phyloP scores from a whole-genome alignment of 306 rosid genomes.

The Ochetophila trinervis region DNA sequence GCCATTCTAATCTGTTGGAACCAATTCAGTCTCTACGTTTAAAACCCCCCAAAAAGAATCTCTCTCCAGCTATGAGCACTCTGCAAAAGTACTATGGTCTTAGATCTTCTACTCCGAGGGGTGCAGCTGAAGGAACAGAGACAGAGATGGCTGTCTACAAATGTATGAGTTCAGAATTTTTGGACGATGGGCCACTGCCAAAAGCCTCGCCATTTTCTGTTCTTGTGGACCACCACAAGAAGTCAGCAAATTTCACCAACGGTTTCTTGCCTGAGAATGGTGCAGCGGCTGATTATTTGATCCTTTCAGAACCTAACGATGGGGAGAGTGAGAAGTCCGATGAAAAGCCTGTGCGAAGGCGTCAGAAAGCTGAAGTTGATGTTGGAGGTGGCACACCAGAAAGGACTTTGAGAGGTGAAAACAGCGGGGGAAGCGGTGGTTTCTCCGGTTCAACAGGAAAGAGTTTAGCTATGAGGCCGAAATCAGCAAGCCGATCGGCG shows the following conservation, averaged over 20 bases:
- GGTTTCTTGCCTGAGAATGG: slow-evolving; percentile 49
- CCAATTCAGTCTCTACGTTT: slow-evolving; percentile 41
- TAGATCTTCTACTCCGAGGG: slow-evolving; percentile 30
- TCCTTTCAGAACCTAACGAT: slow-evolving; percentile 41
- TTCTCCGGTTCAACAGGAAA: slow-evolving; percentile 58
- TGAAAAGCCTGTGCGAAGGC: slow-evolving; percentile 77
- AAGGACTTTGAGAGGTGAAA: slow-evolving; percentile 51
- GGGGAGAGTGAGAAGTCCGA: slow-evolving; percentile 56
- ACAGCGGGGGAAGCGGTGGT: slow-evolving; percentile 45
- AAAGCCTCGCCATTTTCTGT: slow-evolving; percentile 40
- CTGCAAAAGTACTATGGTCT: slow-evolving; percentile 70
- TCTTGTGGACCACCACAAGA: slow-evolving; percentile 28
- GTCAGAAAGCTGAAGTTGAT: slow-evolving; percentile 65
- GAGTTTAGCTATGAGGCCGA: slow-evolving; percentile 59
- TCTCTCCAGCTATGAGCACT: slow-evolving; percentile 61
- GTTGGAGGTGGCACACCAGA: slow-evolving; percentile 47
- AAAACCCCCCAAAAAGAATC: slow-evolving; percentile 42
- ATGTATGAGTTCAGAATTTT: slow-evolving; percentile 39
- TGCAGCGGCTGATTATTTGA: slow-evolving; percentile 32
- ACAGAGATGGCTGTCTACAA: slow-evolving; percentile 61
- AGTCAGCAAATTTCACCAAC: slow-evolving; percentile 37
- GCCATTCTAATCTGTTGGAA: slow-evolving; percentile 46
- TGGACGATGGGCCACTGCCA: slow-evolving; percentile 42
- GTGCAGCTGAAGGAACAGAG: slow-evolving; percentile 47
- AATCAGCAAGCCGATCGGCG: slow-evolving; percentile 55